These are phyloP conservation scores for Malus hybrid DNA, from an alignment of 331 rosid species.

Conservation along the genomic window DNA sequence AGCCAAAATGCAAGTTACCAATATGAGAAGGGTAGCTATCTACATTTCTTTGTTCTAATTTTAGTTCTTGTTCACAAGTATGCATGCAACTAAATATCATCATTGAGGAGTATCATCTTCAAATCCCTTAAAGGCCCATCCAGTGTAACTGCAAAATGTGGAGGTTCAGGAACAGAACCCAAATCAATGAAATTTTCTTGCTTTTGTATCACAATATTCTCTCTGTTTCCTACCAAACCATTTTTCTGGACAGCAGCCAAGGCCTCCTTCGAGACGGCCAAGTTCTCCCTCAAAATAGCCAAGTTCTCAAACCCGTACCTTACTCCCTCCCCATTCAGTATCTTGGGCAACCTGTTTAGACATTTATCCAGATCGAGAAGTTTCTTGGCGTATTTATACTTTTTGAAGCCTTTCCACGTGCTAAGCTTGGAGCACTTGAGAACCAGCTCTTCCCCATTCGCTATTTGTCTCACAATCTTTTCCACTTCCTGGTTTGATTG, in stretches of 20 bases:
- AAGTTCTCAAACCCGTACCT: background rate
- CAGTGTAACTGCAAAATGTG: background rate
- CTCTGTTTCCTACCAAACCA: background rate
- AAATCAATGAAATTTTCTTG: background rate
- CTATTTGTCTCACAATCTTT: background rate
- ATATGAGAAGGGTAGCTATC: too few relatives aligned
- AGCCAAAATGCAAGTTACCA: too few relatives aligned
- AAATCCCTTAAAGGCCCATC: background rate
- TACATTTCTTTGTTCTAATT: too few relatives aligned
- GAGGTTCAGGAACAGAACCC: background rate
- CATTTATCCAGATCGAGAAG: background rate
- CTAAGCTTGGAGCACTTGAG: background rate
- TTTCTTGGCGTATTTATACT: background rate
- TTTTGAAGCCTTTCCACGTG: background rate
- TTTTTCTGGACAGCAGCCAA: too few relatives aligned
- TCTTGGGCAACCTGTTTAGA: background rate
- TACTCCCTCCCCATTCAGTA: background rate
- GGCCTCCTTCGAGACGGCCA: background rate
- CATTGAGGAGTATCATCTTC: conserved; percentile 22
- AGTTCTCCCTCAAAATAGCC: too few relatives aligned
- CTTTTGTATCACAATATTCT: background rate
- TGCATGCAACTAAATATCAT: background rate
- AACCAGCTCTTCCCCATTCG: background rate
- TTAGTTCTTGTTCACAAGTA: too few relatives aligned
- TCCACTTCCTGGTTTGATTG: background rate